These are phyloP conservation scores for Taphrina confusa DNA, from an alignment of 1,139 yeast genomes.

Conservation along the genomic window DNA sequence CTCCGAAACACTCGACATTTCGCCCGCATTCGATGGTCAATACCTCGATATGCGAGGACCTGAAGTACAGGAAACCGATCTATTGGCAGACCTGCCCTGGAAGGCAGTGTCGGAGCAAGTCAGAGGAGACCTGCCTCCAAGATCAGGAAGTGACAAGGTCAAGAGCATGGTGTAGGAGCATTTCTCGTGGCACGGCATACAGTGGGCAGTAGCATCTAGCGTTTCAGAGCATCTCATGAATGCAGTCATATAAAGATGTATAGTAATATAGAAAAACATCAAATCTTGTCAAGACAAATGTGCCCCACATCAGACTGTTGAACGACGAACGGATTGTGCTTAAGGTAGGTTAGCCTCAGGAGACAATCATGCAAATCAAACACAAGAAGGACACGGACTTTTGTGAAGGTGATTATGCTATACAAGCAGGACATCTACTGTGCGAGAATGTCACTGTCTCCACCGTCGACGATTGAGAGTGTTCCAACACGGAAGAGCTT, in stretches of 20 bases:
- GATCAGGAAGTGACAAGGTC: slow-evolving; percentile 1
- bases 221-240: no score
- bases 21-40: slow-evolving; percentile 32
- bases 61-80: slow-evolving; percentile 15
- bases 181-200: no score
- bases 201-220: neutral
- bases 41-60: slow-evolving; percentile 37
- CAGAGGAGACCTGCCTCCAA: slow-evolving; percentile 8
- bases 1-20: slow-evolving; percentile 17
- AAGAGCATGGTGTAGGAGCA: slow-evolving; percentile 24
- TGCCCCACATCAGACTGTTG: no score
- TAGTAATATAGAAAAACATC: neutral
- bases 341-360: no score
- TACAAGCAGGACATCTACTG: no score
- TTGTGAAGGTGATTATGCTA: no score
- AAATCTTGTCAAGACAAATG: no score
- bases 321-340: no score
- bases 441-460: slow-evolving; percentile 97
- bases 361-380: no score
- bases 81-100: slow-evolving; percentile 16
- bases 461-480: slow-evolving; percentile 92
- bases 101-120: slow-evolving; percentile 23
- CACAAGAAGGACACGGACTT: no score
- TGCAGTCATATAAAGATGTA: no score
- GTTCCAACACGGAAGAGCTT: slow-evolving; percentile 99